These are phyloP conservation scores for Spathaspora passalidarum DNA, from an alignment of 805 yeast species.

Conservation along the genomic window DNA sequence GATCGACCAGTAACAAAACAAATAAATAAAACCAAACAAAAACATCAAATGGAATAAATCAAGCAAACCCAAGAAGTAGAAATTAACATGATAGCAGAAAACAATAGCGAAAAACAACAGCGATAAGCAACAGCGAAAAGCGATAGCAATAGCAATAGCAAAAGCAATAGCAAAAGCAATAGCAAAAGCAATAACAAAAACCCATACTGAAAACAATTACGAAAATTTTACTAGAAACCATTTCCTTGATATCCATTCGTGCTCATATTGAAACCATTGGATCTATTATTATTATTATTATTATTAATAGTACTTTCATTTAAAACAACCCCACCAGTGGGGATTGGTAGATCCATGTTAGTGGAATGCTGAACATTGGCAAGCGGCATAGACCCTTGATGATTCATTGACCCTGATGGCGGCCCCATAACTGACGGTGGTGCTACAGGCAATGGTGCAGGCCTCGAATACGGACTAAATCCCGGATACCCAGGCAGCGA, in stretches of 20 bases:
- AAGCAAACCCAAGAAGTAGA: not conserved
- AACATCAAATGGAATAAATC: not conserved
- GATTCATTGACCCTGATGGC: not conserved
- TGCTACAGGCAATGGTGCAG: not conserved
- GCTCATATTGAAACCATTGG: not conserved
- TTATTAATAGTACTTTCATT: not conserved
- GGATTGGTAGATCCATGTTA: not conserved
- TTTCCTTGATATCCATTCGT: not conserved
- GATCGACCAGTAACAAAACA: not conserved
- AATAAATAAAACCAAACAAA: not conserved
- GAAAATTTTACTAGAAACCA: not conserved
- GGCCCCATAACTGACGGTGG: not conserved
- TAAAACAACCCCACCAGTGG: not conserved
- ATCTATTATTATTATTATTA: not conserved
- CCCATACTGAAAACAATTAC: not conserved
- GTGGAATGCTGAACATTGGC: not conserved
- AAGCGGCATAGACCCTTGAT: not conserved
- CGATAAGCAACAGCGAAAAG: no score
- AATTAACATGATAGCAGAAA: not conserved
- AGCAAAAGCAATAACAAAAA: no score
- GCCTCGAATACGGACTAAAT: not conserved
- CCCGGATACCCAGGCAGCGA: not conserved
- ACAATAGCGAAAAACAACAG: not conserved
- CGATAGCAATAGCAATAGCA: not conserved
- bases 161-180: not conserved